Conservation (phyloP, 331 rosid genomes). For the Malus hybrid region DNA sequence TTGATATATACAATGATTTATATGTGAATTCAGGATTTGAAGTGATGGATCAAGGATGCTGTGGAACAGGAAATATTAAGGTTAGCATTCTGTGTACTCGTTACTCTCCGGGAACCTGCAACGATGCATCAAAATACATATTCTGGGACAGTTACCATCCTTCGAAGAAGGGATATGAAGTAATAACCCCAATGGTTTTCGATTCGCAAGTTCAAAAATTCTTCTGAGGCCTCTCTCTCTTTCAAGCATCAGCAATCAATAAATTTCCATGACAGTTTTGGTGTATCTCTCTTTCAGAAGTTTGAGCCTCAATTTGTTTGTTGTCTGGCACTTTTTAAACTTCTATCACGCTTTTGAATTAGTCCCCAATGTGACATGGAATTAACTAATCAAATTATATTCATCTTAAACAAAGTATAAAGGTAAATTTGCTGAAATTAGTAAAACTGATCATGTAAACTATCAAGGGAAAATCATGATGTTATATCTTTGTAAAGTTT, state of each 20-base stretch:
- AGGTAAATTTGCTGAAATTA: too few relatives aligned
- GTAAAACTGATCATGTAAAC: too few relatives aligned
- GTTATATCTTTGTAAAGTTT: too few relatives aligned
- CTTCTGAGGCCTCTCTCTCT: constrained; percentile 21
- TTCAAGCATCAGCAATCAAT: not conserved
- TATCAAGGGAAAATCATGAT: too few relatives aligned
- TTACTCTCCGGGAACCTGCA: constrained; percentile 20
- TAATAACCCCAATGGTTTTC: constrained; percentile 12
- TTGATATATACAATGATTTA: not conserved
- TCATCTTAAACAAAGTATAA: too few relatives aligned
- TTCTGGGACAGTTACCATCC: constrained; percentile 82
- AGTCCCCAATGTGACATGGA: too few relatives aligned
- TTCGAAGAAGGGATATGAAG: constrained; percentile 26
- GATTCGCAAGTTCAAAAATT: constrained; percentile 22
- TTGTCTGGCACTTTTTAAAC: too few relatives aligned
- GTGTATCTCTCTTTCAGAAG: not conserved
- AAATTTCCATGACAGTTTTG: not conserved
- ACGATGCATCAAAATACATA: constrained; percentile 33
- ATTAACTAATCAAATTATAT: too few relatives aligned
- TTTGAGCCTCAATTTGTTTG: not conserved
- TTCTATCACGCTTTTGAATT: too few relatives aligned
- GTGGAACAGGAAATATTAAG: constrained; percentile 60
- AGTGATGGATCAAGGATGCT: constrained; percentile 52
- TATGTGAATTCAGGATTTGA: constrained; percentile 42
- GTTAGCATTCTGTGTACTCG: constrained; percentile 42